These are phyloP conservation scores for Xylaria sp. DNA, from an alignment of 495 filamentous ascomycete species.

Conservation along the genomic window DNA sequence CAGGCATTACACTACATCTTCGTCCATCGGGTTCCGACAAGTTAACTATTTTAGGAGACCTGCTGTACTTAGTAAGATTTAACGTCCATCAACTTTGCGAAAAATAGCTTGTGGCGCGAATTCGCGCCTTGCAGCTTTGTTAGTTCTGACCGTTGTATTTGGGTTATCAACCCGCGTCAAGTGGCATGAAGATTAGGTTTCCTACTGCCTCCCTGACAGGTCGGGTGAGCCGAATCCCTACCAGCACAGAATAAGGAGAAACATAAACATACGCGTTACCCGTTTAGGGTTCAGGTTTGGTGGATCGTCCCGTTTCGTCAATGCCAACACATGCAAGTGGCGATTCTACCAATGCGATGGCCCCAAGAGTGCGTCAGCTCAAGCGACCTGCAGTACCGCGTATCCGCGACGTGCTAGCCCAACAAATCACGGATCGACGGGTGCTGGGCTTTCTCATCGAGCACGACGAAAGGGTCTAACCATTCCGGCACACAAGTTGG, in stretches of 20 bases:
- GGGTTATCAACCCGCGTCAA: not conserved
- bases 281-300: constrained; percentile 24
- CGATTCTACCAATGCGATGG: constrained; percentile 33
- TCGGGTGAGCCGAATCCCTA: constrained; percentile 14
- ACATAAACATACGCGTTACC: constrained; percentile 22
- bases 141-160: not conserved
- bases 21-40: constrained; percentile 15
- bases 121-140: not conserved
- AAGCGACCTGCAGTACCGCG: constrained; percentile 33
- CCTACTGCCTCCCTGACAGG: constrained; percentile 1
- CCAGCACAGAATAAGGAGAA: constrained; percentile 10
- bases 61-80: constrained; percentile 8
- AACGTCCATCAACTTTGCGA: not conserved
- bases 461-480: not conserved
- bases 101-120: not conserved
- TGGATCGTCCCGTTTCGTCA: constrained; percentile 33
- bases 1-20: not conserved
- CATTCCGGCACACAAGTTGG: constrained; percentile 8
- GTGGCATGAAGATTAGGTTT: constrained; percentile 7
- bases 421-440: constrained; percentile 33
- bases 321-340: constrained; percentile 40
- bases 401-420: constrained; percentile 34
- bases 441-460: constrained; percentile 20
- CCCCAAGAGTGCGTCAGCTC: constrained; percentile 26
- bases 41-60: constrained; percentile 19